These are phyloP conservation scores for Vigna hirtella DNA, from an alignment of 306 rosid genomes.

Conservation along the genomic window DNA sequence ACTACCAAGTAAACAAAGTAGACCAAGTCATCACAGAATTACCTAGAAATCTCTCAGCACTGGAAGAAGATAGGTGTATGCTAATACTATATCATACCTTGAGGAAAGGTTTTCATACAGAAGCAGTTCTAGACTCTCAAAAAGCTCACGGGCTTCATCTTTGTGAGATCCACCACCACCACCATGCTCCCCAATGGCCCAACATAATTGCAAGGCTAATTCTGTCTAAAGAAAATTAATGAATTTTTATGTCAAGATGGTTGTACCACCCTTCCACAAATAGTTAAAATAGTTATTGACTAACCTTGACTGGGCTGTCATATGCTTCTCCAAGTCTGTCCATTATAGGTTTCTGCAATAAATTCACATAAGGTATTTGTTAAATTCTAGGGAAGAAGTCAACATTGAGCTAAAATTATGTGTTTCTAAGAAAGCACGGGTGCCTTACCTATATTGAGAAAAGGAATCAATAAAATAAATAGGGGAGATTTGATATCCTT, in stretches of 20 bases:
- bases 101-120: constrained; percentile 92
- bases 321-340: constrained; percentile 92
- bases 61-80: constrained; percentile 32
- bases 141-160: constrained; percentile 98
- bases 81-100: constrained; percentile 77
- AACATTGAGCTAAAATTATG: no score
- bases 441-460: no score
- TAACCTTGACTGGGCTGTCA: constrained; percentile 87
- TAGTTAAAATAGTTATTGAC: constrained; percentile 42
- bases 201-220: constrained; percentile 92
- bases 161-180: constrained; percentile 95
- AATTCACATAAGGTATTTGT: constrained; percentile 10
- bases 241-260: constrained; percentile 39
- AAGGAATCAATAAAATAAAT: no score
- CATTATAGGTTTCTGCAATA: constrained; percentile 90
- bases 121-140: constrained; percentile 93
- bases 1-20: constrained; percentile 52
- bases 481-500: no score
- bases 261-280: constrained; percentile 7
- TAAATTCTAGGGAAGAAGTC: no score
- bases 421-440: no score
- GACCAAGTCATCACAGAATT: constrained; percentile 41
- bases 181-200: constrained; percentile 99
- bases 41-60: constrained; percentile 29
- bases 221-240: constrained; percentile 68